A percentile compares a stretch with the other conserved stretches of the same genome.
Evolutionary conservation across 2,329 filamentous ascomycete species (phyloP).

Genomic region (Arachnopeziza araneosa): DNA sequence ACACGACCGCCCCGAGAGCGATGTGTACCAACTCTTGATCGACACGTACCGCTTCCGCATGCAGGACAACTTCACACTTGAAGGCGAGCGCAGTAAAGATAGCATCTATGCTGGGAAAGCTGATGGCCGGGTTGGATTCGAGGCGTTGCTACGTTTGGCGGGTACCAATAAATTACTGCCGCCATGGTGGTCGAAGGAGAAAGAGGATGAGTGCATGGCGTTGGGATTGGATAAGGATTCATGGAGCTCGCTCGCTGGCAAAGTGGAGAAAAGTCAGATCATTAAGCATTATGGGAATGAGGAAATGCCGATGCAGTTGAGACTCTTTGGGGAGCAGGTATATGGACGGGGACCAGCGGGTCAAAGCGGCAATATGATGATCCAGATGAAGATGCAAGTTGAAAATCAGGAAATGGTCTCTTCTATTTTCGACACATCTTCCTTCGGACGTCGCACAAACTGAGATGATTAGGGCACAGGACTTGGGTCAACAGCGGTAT

Average conservation of each 20-base stretch:
- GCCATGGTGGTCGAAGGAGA: not conserved
- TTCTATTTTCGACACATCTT: not conserved
- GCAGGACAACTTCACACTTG: not conserved
- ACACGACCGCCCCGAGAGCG: not conserved
- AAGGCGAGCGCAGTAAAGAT: not conserved
- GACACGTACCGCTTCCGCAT: not conserved
- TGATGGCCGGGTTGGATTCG: not conserved
- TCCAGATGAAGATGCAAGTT: not conserved
- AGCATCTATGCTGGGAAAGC: not conserved
- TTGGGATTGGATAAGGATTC: not conserved
- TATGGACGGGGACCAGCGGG: not conserved
- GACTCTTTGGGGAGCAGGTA: not conserved
- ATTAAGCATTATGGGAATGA: not conserved
- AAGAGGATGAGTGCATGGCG: not conserved
- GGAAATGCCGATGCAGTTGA: conserved; percentile 1
- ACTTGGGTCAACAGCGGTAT: too few relatives aligned
- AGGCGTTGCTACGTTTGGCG: not conserved
- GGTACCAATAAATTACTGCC: not conserved
- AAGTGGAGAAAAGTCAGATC: not conserved
- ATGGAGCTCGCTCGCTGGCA: not conserved
- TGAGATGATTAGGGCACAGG: too few relatives aligned
- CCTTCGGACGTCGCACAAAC: too few relatives aligned
- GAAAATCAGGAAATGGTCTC: not conserved
- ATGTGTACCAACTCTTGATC: not conserved
- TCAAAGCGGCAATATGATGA: not conserved